Conservation (phyloP, 495 filamentous ascomycete genomes). For the Hyphodiscus hymeniophilus region DNA sequence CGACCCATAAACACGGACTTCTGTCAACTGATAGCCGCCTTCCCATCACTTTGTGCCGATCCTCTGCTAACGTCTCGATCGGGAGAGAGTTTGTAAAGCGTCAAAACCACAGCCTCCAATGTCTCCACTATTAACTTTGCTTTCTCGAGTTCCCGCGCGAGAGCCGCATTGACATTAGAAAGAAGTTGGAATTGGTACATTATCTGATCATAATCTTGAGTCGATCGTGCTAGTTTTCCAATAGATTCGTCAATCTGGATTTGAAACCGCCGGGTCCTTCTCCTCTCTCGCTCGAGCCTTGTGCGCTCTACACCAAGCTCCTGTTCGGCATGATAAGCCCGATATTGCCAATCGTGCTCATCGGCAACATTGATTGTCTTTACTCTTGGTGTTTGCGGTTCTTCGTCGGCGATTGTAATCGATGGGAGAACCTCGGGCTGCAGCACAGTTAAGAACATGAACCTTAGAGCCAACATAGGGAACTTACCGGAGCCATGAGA, state of each 20-base stretch:
- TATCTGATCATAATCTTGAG: not conserved
- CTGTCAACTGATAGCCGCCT: not conserved
- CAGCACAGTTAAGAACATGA: conserved; percentile 1
- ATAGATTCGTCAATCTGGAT: conserved; percentile 9
- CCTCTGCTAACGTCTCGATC: conserved; percentile 1
- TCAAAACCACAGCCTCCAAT: conserved; percentile 12
- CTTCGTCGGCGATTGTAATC: conserved; percentile 7
- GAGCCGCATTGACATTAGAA: conserved; percentile 5
- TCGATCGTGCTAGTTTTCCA: conserved; percentile 3
- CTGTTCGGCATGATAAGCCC: conserved; percentile 5
- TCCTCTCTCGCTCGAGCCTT: conserved; percentile 8
- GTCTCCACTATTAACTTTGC: conserved; percentile 10
- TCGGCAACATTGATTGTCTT: conserved; percentile 6
- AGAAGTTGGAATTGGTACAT: conserved; percentile 6
- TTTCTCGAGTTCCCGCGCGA: conserved; percentile 5
- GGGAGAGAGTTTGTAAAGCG: conserved; percentile 4
- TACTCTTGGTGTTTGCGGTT: conserved; percentile 3
- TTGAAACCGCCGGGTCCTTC: conserved; percentile 5
- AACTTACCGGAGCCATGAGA: not conserved
- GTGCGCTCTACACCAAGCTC: conserved; percentile 1
- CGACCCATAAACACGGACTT: not conserved
- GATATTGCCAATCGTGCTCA: conserved; percentile 6
- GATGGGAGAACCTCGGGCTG: conserved; percentile 3
- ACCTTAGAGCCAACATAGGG: not conserved
- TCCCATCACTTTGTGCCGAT: not conserved